phyloP scores from a whole-genome alignment of 163 green algal species.

The Scenedesmus sp. region DNA sequence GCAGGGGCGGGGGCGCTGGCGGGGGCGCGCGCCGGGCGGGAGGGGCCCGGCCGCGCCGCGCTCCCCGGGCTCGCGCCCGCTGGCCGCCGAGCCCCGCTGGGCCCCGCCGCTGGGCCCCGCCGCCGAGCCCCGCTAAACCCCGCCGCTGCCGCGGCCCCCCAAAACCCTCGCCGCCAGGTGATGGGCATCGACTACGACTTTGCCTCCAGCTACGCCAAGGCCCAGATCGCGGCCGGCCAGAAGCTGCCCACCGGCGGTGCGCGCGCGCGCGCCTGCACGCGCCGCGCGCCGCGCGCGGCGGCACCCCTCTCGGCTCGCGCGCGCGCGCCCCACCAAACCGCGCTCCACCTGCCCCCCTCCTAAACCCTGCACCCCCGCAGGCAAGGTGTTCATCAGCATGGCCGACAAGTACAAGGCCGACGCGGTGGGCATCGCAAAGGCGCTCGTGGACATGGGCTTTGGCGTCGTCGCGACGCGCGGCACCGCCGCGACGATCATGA shows the following conservation, averaged over 20 bases:
- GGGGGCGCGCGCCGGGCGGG: too few species aligned
- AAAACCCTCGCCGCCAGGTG: too few species aligned
- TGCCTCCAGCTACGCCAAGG: conserved; percentile 93
- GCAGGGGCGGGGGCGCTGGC: too few species aligned
- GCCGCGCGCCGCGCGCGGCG: too few species aligned
- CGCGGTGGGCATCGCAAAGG: conserved; percentile 72
- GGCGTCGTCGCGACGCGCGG: conserved; percentile 86
- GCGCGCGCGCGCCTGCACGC: background rate
- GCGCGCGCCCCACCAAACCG: background rate
- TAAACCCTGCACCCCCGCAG: conserved; percentile 11
- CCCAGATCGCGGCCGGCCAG: conserved; percentile 79
- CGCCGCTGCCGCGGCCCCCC: too few species aligned
- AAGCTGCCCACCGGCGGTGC: conserved; percentile 61
- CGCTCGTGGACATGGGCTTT: conserved; percentile 91
- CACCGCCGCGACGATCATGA: conserved; percentile 58
- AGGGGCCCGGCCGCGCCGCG: too few species aligned
- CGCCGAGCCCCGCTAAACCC: too few species aligned
- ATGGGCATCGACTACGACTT: conserved; percentile 98
- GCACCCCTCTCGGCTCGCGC: too few species aligned
- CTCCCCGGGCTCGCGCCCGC: too few species aligned
- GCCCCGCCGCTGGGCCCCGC: too few species aligned
- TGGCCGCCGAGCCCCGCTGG: too few species aligned
- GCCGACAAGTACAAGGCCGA: conserved; percentile 86
- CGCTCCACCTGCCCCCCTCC: background rate
- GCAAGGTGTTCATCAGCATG: conserved; percentile 96